phyloP scores from a whole-genome alignment of 164 flowering plant species.

The Dillenia suffruticosa region DNA sequence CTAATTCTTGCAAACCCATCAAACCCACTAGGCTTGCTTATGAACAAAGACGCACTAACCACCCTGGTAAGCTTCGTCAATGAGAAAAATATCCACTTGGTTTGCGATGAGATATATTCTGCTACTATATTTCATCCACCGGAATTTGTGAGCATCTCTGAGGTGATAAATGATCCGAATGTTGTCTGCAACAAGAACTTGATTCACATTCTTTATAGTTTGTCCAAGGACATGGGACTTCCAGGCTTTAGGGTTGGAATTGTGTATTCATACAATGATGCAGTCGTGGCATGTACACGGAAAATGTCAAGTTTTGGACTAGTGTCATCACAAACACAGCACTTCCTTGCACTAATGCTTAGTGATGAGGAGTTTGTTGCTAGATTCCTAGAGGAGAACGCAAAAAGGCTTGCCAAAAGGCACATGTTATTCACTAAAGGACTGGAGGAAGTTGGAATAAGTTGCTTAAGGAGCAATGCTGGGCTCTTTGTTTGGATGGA shows the following conservation, averaged over 20 bases:
- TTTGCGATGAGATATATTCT: conserved; percentile 13
- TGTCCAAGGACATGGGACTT: conserved; percentile 15
- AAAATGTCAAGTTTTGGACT: conserved; percentile 13
- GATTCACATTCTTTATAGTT: not conserved
- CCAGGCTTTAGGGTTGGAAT: conserved; percentile 14
- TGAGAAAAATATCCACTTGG: not conserved
- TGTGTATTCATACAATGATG: conserved; percentile 10
- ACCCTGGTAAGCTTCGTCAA: conserved; percentile 9
- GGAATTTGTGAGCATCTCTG: not conserved
- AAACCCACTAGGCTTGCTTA: conserved; percentile 3
- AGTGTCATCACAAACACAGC: conserved; percentile 10
- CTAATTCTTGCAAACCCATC: not conserved
- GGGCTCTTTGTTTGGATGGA: conserved; percentile 15
- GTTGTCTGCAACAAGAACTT: no score
- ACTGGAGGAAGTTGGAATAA: conserved; percentile 1
- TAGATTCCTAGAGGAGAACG: conserved; percentile 3
- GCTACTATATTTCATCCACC: conserved; percentile 4
- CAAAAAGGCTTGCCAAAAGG: conserved; percentile 5
- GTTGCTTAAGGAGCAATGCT: conserved; percentile 11
- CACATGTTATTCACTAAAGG: conserved; percentile 4
- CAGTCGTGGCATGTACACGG: not conserved
- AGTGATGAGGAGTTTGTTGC: conserved; percentile 9
- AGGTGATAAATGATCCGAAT: not conserved
- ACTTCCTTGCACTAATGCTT: conserved; percentile 9
- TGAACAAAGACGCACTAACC: not conserved